These are phyloP conservation scores for Torulaspora maleeae DNA, from an alignment of 805 yeast genomes.

Conservation along the genomic window DNA sequence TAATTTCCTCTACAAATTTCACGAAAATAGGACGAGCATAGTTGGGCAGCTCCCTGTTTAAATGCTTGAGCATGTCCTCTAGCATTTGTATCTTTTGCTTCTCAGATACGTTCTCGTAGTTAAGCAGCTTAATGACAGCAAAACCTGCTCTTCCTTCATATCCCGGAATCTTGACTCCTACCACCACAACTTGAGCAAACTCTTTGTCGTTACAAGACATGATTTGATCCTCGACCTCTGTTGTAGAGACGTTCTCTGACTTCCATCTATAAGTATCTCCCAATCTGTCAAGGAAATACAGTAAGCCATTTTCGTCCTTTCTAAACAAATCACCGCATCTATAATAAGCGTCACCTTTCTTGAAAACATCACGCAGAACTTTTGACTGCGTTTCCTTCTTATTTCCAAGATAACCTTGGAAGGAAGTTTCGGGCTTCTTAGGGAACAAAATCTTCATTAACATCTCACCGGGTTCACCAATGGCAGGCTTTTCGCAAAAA, in stretches of 20 bases:
- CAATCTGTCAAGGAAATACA: conserved; percentile 83
- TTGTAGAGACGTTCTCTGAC: conserved; percentile 89
- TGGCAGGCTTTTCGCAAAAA: conserved; percentile 48
- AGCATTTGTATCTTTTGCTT: conserved; percentile 34
- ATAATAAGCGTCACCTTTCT: conserved; percentile 86
- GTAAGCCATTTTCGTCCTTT: conserved; percentile 59
- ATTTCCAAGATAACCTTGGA: conserved; percentile 87
- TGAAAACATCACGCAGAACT: conserved; percentile 66
- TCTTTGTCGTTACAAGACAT: conserved; percentile 32
- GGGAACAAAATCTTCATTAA: conserved; percentile 67
- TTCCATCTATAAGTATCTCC: conserved; percentile 98
- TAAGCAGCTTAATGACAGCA: conserved; percentile 61
- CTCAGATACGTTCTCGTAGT: conserved; percentile 21
- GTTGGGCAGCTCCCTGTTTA: conserved; percentile 55
- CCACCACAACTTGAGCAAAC: conserved; percentile 72
- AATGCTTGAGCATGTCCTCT: conserved; percentile 36
- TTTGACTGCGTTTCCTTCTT: conserved; percentile 74
- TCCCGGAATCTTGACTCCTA: conserved; percentile 76
- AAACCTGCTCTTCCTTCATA: conserved; percentile 96
- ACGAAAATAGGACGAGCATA: conserved; percentile 84
- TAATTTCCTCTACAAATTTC: conserved; percentile 58
- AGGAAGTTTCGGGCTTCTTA: conserved; percentile 61
- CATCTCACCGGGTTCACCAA: conserved; percentile 80
- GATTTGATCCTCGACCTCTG: conserved; percentile 82
- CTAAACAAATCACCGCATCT: conserved; percentile 81